Percentiles rank a stretch among this genome's conserved stretches.
These are phyloP conservation scores for Coemansia brasiliensis DNA, from an alignment of 192 early-diverging fungal genomes.

Conservation along the genomic window DNA sequence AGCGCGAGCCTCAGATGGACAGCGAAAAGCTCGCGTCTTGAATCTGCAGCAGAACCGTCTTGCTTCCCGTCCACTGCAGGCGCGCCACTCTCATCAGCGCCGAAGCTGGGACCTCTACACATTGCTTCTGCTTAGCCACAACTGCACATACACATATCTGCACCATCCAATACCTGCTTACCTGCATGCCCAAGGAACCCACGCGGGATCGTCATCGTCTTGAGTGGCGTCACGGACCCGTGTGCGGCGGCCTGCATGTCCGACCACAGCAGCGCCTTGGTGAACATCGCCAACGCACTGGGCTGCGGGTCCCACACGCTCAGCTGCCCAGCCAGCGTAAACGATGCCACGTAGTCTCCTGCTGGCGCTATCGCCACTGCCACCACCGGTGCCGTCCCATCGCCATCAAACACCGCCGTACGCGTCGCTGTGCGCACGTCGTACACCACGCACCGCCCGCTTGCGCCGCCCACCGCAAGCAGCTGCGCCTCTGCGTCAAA, in stretches of 20 bases:
- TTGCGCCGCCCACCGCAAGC: slow-evolving; percentile 36
- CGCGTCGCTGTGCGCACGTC: slow-evolving; percentile 50
- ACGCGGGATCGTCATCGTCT: slow-evolving; percentile 44
- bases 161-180: slow-evolving; percentile 7
- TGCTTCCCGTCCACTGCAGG: slow-evolving; percentile 44
- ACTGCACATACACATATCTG: background rate
- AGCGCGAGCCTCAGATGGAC: slow-evolving; percentile 13
- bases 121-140: slow-evolving; percentile 5
- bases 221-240: slow-evolving; percentile 35
- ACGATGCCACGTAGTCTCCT: slow-evolving; percentile 51
- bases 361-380: slow-evolving; percentile 50
- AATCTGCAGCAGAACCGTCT: slow-evolving; percentile 38
- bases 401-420: slow-evolving; percentile 30
- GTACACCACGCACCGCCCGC: slow-evolving; percentile 41
- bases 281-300: slow-evolving; percentile 51
- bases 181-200: slow-evolving; percentile 33
- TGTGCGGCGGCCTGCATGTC: slow-evolving; percentile 3
- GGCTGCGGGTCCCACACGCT: slow-evolving; percentile 53
- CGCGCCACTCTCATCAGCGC: slow-evolving; percentile 16
- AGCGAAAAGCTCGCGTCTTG: slow-evolving; percentile 49
- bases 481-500: slow-evolving; percentile 42
- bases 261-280: slow-evolving; percentile 45
- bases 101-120: background rate
- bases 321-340: slow-evolving; percentile 37
- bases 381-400: slow-evolving; percentile 23